Conservation (phyloP, 2,329 filamentous ascomycete species). For the Bipolaris bicolor region DNA sequence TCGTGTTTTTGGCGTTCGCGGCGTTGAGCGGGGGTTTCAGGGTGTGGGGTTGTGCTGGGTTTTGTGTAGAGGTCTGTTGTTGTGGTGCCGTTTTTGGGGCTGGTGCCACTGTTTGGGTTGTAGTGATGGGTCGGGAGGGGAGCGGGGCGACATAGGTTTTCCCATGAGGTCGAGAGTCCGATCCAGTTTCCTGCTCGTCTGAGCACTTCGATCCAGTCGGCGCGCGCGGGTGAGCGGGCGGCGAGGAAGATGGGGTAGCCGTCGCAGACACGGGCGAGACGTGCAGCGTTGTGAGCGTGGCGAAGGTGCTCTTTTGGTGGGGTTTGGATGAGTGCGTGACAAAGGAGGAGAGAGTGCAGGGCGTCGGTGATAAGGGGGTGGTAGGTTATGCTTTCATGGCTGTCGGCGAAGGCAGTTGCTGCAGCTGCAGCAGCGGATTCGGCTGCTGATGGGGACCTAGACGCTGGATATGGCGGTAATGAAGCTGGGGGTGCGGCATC, state of each 20-base stretch:
- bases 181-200: conserved; percentile 73
- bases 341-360: conserved; percentile 77
- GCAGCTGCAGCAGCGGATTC: conserved; percentile 41
- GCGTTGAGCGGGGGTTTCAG: conserved; percentile 61
- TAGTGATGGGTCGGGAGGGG: conserved; percentile 47
- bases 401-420: conserved; percentile 50
- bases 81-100: conserved; percentile 1
- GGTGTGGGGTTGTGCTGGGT: conserved; percentile 1
- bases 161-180: conserved; percentile 69
- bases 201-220: conserved; percentile 81
- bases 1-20: conserved; percentile 67
- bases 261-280: conserved; percentile 74
- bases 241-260: conserved; percentile 82
- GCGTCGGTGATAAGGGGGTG: conserved; percentile 81
- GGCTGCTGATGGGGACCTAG: conserved; percentile 41
- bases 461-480: conserved; percentile 68
- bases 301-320: conserved; percentile 77
- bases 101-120: not conserved
- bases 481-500: conserved; percentile 68
- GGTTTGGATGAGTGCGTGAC: conserved; percentile 80
- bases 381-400: conserved; percentile 73
- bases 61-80: conserved; percentile 1
- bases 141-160: conserved; percentile 66
- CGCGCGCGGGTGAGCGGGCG: conserved; percentile 71
- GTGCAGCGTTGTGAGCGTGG: conserved; percentile 81